Evolutionary conservation across 2,329 filamentous ascomycete genomes (phyloP).

Genomic region (Alternaria postmessia): DNA sequence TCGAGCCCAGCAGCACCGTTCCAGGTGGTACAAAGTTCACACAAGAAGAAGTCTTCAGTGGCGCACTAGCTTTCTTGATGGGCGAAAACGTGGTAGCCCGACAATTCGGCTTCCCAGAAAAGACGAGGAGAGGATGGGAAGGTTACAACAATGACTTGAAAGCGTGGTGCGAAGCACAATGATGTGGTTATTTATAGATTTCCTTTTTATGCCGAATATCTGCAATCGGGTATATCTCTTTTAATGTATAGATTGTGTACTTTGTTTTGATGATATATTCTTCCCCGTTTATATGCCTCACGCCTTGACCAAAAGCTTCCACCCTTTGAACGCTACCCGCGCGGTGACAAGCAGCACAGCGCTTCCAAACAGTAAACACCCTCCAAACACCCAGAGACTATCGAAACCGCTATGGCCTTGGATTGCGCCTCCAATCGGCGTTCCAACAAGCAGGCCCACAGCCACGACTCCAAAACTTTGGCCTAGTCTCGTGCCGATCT

Average conservation of each 20-base stretch:
- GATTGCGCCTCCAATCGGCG: slow-evolving; percentile 66
- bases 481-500: slow-evolving; percentile 63
- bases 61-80: slow-evolving; percentile 25
- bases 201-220: background rate
- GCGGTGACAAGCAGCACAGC: slow-evolving; percentile 28
- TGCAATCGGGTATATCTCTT: background rate
- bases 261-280: background rate
- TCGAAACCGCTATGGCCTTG: slow-evolving; percentile 55
- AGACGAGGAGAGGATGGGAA: slow-evolving; percentile 21
- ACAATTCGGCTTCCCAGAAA: slow-evolving; percentile 19
- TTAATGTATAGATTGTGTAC: background rate
- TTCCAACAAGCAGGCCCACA: slow-evolving; percentile 63
- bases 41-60: slow-evolving; percentile 30
- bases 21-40: slow-evolving; percentile 28
- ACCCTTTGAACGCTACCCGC: slow-evolving; percentile 38
- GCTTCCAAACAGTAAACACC: slow-evolving; percentile 39
- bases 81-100: slow-evolving; percentile 18
- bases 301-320: slow-evolving; percentile 35
- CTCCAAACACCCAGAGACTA: slow-evolving; percentile 56
- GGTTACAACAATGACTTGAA: slow-evolving; percentile 25
- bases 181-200: background rate
- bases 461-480: slow-evolving; percentile 63
- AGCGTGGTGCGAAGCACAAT: slow-evolving; percentile 18
- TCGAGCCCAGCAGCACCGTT: slow-evolving; percentile 11
- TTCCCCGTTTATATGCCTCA: slow-evolving; percentile 4